Evolutionary conservation across 1,284 basidiomycete species (phyloP).

Genomic region (Rhodotorula sp.): DNA sequence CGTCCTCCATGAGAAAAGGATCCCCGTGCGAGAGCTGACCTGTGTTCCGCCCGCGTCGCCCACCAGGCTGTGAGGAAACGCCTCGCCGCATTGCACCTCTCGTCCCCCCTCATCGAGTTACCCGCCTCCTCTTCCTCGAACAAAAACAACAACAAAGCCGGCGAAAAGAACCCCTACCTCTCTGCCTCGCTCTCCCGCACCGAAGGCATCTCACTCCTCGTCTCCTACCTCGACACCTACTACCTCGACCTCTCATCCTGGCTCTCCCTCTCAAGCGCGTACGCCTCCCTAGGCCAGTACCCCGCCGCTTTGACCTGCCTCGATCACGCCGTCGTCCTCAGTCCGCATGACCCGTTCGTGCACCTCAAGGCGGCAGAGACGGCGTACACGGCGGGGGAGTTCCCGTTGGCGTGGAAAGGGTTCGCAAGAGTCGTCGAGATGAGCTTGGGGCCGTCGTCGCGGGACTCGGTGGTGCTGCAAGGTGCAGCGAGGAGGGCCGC

Average conservation of each 20-base stretch:
- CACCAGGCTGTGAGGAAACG: slow-evolving; percentile 56
- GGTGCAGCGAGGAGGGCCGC: slow-evolving; percentile 60
- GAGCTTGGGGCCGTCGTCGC: slow-evolving; percentile 51
- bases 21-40: slow-evolving; percentile 54
- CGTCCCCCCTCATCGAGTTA: not conserved
- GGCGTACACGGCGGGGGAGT: slow-evolving; percentile 68
- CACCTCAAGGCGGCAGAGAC: slow-evolving; percentile 81
- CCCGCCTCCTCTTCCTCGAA: not conserved
- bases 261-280: slow-evolving; percentile 88
- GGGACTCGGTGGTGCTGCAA: slow-evolving; percentile 36
- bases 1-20: not conserved
- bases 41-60: slow-evolving; percentile 54
- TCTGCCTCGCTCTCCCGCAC: slow-evolving; percentile 4
- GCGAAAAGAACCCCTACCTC: slow-evolving; percentile 45
- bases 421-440: slow-evolving; percentile 80
- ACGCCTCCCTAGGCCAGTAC: slow-evolving; percentile 74
- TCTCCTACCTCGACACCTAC: slow-evolving; percentile 81
- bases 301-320: slow-evolving; percentile 67
- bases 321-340: slow-evolving; percentile 74
- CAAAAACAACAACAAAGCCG: slow-evolving; percentile 10
- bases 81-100: slow-evolving; percentile 26
- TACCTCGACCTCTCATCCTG: slow-evolving; percentile 90
- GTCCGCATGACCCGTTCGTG: slow-evolving; percentile 80
- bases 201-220: slow-evolving; percentile 70
- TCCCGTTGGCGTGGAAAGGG: slow-evolving; percentile 75